Percentiles rank a stretch among this genome's conserved stretches.
Conservation (phyloP, 2,329 filamentous ascomycete species). For the Anthostomella pinea region DNA sequence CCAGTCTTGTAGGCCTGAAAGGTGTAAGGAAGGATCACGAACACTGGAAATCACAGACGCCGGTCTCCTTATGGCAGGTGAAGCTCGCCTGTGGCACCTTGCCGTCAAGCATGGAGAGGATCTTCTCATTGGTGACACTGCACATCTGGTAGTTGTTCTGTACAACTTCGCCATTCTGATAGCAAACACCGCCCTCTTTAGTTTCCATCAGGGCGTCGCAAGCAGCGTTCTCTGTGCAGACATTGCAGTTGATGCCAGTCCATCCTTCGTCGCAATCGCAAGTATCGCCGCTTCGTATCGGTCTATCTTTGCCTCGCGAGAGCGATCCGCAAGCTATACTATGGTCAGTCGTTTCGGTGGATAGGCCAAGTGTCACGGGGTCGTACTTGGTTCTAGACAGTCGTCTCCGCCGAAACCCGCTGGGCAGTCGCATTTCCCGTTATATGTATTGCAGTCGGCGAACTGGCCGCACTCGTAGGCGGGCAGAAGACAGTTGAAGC, state of each 20-base stretch:
- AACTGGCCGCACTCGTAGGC: conserved; percentile 91
- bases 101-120: conserved; percentile 78
- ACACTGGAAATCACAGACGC: conserved; percentile 94
- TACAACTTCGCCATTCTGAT: conserved; percentile 84
- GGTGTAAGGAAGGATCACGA: too few relatives aligned
- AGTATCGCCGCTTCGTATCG: conserved; percentile 64
- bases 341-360: conserved; percentile 10
- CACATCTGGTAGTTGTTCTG: conserved; percentile 98
- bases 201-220: conserved; percentile 88
- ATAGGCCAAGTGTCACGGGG: conserved; percentile 1
- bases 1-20: too few relatives aligned
- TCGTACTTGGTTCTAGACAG: conserved; percentile 74
- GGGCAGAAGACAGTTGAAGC: conserved; percentile 97
- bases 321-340: conserved; percentile 77
- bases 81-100: conserved; percentile 93
- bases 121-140: conserved; percentile 94
- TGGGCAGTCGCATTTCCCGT: conserved; percentile 90
- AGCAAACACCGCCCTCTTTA: conserved; percentile 81
- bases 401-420: conserved; percentile 92
- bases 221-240: conserved; percentile 79
- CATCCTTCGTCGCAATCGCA: conserved; percentile 93
- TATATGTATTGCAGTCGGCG: conserved; percentile 81
- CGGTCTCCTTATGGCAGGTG: conserved; percentile 72
- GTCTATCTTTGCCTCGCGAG: conserved; percentile 74
- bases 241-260: conserved; percentile 97